Conservation (phyloP, 805 yeast species). For the Yarrowia yakushimensis region DNA sequence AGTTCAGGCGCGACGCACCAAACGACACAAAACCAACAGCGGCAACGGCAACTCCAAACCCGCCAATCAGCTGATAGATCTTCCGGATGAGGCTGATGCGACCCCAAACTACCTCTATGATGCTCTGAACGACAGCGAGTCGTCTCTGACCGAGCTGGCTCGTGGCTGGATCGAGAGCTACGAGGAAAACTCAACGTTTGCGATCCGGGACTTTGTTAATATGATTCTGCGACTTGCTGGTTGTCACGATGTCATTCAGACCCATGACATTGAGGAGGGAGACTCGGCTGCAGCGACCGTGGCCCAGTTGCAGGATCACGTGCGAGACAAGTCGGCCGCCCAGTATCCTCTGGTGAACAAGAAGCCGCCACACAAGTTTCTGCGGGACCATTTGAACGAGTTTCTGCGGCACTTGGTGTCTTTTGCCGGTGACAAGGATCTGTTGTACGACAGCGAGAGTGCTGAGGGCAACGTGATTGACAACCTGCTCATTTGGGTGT, state of each 20-base stretch:
- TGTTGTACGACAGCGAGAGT: slow-evolving; percentile 26
- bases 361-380: slow-evolving; percentile 45
- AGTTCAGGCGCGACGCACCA: not conserved
- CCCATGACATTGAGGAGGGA: slow-evolving; percentile 68
- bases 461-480: slow-evolving; percentile 42
- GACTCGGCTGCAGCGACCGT: slow-evolving; percentile 73
- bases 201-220: slow-evolving; percentile 64
- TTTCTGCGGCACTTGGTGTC: slow-evolving; percentile 44
- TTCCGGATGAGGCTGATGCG: slow-evolving; percentile 22
- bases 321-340: slow-evolving; percentile 57
- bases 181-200: slow-evolving; percentile 43
- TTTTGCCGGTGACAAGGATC: slow-evolving; percentile 8
- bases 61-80: slow-evolving; percentile 2
- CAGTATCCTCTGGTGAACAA: slow-evolving; percentile 66
- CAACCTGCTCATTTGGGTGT: slow-evolving; percentile 66
- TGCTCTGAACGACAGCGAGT: slow-evolving; percentile 48
- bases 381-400: slow-evolving; percentile 52
- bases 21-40: slow-evolving; percentile 1
- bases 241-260: slow-evolving; percentile 59
- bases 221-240: slow-evolving; percentile 69
- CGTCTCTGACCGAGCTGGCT: slow-evolving; percentile 51
- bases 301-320: slow-evolving; percentile 61
- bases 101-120: slow-evolving; percentile 33
- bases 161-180: slow-evolving; percentile 58
- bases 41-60: not conserved